A percentile compares a stretch with the other conserved stretches of the same genome.
Conservation (phyloP, 176 grass and related monocot genomes). For the Bromus sterilis region DNA sequence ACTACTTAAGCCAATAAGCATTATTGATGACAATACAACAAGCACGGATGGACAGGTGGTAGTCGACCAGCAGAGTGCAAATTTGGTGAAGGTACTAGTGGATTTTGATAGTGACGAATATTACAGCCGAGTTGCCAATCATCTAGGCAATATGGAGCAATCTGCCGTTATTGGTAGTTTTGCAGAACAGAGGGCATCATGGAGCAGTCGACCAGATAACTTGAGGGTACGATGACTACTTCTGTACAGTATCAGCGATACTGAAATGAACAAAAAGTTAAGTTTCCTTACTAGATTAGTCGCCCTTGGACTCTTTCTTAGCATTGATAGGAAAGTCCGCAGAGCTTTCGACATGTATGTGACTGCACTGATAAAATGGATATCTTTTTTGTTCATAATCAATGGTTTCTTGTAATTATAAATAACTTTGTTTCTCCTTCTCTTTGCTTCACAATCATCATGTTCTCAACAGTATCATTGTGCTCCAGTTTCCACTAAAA, state of each 20-base stretch:
- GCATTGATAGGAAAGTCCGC: background rate
- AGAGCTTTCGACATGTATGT: constrained; percentile 10
- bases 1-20: constrained; percentile 24
- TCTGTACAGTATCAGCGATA: background rate
- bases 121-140: constrained; percentile 36
- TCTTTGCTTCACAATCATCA: background rate
- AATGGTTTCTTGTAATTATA: background rate
- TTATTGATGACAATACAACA: constrained; percentile 30
- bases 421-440: background rate
- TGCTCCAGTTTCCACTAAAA: background rate
- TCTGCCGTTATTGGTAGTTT: constrained; percentile 58
- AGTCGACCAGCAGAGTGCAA: constrained; percentile 1
- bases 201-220: constrained; percentile 35
- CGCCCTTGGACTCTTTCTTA: background rate
- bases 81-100: constrained; percentile 41
- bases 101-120: constrained; percentile 50
- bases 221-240: background rate
- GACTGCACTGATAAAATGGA: background rate
- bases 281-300: constrained; percentile 11
- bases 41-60: constrained; percentile 43
- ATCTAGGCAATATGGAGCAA: constrained; percentile 35
- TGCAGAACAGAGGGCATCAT: constrained; percentile 52
- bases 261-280: background rate
- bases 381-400: background rate
- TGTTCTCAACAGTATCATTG: background rate